These are phyloP conservation scores for Trichophyton equinum DNA, from an alignment of 2,329 filamentous ascomycete species.

Conservation along the genomic window DNA sequence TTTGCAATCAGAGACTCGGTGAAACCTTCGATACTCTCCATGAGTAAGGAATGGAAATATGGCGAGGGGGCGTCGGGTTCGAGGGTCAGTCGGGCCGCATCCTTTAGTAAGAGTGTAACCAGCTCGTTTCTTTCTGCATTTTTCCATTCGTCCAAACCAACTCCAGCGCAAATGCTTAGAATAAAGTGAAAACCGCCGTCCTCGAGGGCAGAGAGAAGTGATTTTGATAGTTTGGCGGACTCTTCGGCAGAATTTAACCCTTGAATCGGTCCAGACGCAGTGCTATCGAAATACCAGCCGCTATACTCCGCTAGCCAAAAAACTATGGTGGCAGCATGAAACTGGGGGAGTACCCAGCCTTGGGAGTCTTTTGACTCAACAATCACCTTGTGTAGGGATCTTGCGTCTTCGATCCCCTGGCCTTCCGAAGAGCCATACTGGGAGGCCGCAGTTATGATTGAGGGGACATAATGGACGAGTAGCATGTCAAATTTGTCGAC, in stretches of 20 bases:
- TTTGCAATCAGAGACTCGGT: slow-evolving; percentile 90
- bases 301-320: slow-evolving; percentile 94
- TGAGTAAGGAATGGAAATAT: slow-evolving; percentile 59
- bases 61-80: slow-evolving; percentile 58
- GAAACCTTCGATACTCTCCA: slow-evolving; percentile 74
- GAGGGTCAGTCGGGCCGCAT: slow-evolving; percentile 55
- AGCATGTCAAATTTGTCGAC: slow-evolving; percentile 65
- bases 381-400: slow-evolving; percentile 56
- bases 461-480: slow-evolving; percentile 68
- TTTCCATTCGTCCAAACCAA: slow-evolving; percentile 70
- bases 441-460: slow-evolving; percentile 62
- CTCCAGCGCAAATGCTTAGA: slow-evolving; percentile 68
- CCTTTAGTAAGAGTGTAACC: slow-evolving; percentile 68
- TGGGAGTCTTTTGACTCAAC: slow-evolving; percentile 54
- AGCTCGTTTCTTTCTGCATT: slow-evolving; percentile 75
- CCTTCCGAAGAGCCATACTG: slow-evolving; percentile 68
- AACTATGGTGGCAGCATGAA: slow-evolving; percentile 65
- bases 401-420: slow-evolving; percentile 53
- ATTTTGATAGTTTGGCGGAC: slow-evolving; percentile 55
- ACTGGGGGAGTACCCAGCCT: slow-evolving; percentile 58
- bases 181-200: slow-evolving; percentile 90
- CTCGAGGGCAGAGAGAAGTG: slow-evolving; percentile 64
- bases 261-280: slow-evolving; percentile 45
- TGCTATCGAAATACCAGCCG: slow-evolving; percentile 70
- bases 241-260: slow-evolving; percentile 55